These are phyloP conservation scores for Aphanomyces euteiches DNA, from an alignment of 352 stramenopile species.

Conservation along the genomic window DNA sequence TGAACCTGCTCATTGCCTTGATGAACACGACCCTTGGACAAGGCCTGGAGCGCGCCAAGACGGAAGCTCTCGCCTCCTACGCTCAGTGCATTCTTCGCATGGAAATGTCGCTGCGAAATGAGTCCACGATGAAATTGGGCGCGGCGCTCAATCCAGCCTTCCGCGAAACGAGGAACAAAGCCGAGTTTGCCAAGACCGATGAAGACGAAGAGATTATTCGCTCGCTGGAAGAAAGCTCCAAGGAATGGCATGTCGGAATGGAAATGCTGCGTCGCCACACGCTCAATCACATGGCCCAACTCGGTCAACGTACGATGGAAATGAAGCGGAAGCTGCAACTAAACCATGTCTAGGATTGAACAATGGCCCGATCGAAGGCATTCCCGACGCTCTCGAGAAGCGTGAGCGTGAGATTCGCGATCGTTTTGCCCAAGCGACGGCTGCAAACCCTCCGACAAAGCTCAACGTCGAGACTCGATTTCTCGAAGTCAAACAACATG, in stretches of 20 bases:
- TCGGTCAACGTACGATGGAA: neutral
- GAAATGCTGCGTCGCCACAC: neutral
- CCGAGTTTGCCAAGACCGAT: neutral
- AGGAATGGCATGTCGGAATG: constrained; percentile 5
- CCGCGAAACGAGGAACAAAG: neutral
- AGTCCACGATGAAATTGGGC: neutral
- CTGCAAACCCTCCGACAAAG: neutral
- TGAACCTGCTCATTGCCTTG: constrained; percentile 23
- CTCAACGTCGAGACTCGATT: neutral
- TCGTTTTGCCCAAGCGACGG: neutral
- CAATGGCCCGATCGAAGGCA: neutral
- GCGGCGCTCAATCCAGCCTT: neutral
- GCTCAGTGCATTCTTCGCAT: constrained; percentile 18
- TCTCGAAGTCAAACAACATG: neutral
- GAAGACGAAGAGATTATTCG: neutral
- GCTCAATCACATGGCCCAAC: neutral
- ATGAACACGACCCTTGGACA: constrained; percentile 25
- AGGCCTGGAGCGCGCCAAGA: constrained; percentile 21
- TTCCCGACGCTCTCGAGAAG: neutral
- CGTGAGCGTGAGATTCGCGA: neutral
- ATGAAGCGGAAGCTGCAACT: neutral
- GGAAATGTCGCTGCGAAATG: neutral
- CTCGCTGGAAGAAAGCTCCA: neutral
- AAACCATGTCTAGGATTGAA: neutral
- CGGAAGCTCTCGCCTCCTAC: constrained; percentile 17